These are phyloP conservation scores for Leucoagaricus sp. DNA, from an alignment of 1,284 basidiomycete genomes.

Conservation along the genomic window DNA sequence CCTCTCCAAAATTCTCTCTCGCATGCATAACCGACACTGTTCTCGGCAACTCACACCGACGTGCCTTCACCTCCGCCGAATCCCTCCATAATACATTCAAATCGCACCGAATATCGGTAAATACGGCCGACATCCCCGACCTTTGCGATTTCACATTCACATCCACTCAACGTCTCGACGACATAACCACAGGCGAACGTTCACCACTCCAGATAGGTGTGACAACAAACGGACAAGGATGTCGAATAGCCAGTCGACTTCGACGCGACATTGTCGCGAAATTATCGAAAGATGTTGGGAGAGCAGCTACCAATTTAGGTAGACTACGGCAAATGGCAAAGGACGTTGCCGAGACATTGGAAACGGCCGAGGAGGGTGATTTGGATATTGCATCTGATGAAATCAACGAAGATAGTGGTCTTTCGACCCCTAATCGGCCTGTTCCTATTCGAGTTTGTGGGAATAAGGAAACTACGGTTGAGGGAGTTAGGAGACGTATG, in stretches of 20 bases:
- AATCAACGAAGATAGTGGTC: slow-evolving; percentile 57
- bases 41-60: slow-evolving; percentile 40
- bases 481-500: slow-evolving; percentile 66
- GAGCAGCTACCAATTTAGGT: slow-evolving; percentile 80
- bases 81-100: slow-evolving; percentile 57
- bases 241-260: slow-evolving; percentile 81
- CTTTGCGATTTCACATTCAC: slow-evolving; percentile 93
- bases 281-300: slow-evolving; percentile 76
- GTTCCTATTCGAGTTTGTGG: slow-evolving; percentile 70
- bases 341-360: slow-evolving; percentile 22
- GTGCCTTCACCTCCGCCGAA: slow-evolving; percentile 53
- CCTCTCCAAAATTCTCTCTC: slow-evolving; percentile 44
- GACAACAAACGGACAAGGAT: slow-evolving; percentile 92
- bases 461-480: slow-evolving; percentile 47
- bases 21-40: slow-evolving; percentile 80
- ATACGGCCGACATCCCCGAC: slow-evolving; percentile 84
- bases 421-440: slow-evolving; percentile 77
- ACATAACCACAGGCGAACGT: slow-evolving; percentile 43
- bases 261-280: slow-evolving; percentile 81
- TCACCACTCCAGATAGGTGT: slow-evolving; percentile 84
- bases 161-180: slow-evolving; percentile 81
- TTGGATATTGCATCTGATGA: slow-evolving; percentile 37
- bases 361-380: too few relatives aligned
- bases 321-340: slow-evolving; percentile 68
- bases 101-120: slow-evolving; percentile 72